Base-by-base conservation (phyloP, 495 filamentous ascomycete genomes). In the Penicillium cinerascens region DNA sequence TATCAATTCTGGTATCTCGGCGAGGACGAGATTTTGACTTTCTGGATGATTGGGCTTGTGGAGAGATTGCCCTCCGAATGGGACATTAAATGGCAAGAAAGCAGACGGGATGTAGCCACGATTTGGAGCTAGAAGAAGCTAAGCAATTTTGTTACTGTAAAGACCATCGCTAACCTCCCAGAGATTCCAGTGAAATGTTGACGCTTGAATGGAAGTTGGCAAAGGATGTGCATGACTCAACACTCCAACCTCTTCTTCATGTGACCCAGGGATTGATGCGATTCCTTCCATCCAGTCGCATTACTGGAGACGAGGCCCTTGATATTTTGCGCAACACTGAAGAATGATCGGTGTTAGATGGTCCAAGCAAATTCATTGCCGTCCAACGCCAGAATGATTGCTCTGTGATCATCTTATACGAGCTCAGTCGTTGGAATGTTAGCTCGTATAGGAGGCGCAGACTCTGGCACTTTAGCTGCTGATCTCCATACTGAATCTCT, bases 301-400 rank as follows among this genome's bases (percentile, higher is more conserved):
- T 48, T 20, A 44, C 45, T 47, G 49, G 41, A 47, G 52, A 60
- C 11, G 27, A 51, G 17, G 53, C 54, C 40, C 53, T 61, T 52
- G 40, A 39, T 17, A 17, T 39, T 7, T 39, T 39, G 37, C 9
- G 8, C 29, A 33, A 15, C 1, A 13, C 29, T 3, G 29, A 33
- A 13, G 29, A 33, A 33, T 33, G 29, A 33, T 13, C 3, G 10
- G 13, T 1, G 11, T 3, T 33, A 10, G 8, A 33, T 33, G 6
- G 13, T 33, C 9, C 1, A 33, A 33, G 29, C 29, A 33, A 13
- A 33, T 13, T 6, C 2, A 6, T 23, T 23, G 29, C 29, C 6
- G 29, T 10, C 11, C 2, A 33, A 15, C 11, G 9, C 4, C 2
- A 33, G 29, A 8, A 15, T 13, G 29, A 33, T 33, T 33, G 29